Conservation (phyloP, 208 protist species). For the Histomonas meleagridis region DNA sequence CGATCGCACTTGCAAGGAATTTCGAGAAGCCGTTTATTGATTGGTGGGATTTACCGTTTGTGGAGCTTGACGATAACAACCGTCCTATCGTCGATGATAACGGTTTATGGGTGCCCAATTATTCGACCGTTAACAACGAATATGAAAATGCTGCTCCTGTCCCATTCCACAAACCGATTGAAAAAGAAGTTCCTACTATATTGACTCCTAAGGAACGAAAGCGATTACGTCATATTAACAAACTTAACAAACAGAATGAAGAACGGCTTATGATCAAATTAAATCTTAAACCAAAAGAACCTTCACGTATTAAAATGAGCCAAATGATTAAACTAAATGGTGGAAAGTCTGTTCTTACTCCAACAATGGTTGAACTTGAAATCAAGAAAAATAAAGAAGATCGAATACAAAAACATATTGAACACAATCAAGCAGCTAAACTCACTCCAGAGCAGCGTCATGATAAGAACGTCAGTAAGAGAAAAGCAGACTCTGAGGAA, state of each 20-base stretch:
- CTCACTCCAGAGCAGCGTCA: neutral
- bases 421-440: neutral
- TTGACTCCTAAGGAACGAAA: neutral
- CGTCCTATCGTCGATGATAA: too few species aligned
- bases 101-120: neutral
- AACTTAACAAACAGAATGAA: neutral
- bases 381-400: neutral
- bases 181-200: neutral
- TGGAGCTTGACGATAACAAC: neutral
- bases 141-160: neutral
- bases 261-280: neutral
- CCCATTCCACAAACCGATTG: too few species aligned
- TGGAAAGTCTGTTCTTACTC: neutral
- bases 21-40: neutral
- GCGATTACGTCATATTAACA: neutral
- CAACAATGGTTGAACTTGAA: neutral
- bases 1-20: neutral
- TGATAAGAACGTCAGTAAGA: neutral
- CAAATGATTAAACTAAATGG: neutral
- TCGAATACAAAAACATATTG: neutral
- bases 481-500: neutral
- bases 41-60: slow-evolving; percentile 18
- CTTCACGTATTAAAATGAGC: neutral
- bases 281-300: slow-evolving; percentile 1
- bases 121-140: neutral